These are phyloP conservation scores for Diaporthe ampelina DNA, from an alignment of 2,329 filamentous ascomycete species.

Conservation along the genomic window DNA sequence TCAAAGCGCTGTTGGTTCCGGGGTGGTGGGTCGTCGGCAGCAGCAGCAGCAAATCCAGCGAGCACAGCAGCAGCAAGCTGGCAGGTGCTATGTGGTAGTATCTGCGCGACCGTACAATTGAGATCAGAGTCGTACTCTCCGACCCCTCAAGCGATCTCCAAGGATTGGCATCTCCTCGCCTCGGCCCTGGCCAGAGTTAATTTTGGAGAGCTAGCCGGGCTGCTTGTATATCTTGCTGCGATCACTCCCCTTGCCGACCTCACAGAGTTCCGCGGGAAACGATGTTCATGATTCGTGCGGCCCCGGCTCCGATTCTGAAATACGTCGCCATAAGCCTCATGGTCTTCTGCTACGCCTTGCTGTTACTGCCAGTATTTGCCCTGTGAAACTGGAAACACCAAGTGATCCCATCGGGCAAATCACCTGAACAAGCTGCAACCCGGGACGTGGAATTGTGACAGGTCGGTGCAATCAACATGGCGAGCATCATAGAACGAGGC, in stretches of 20 bases:
- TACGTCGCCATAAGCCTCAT: constrained; percentile 18
- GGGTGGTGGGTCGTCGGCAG: constrained; percentile 1
- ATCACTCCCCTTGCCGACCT: background rate
- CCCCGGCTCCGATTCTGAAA: constrained; percentile 6
- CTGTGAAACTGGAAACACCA: background rate
- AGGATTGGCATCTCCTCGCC: background rate
- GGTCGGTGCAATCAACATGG: constrained; percentile 43
- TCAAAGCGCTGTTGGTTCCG: background rate
- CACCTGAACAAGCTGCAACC: too few relatives aligned
- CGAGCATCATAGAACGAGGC: constrained; percentile 47
- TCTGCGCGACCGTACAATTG: background rate
- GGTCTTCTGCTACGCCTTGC: background rate
- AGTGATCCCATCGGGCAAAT: background rate
- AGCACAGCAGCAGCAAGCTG: background rate
- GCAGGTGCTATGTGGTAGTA: background rate
- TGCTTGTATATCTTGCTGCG: background rate
- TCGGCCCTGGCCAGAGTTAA: background rate
- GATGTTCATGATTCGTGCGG: constrained; percentile 21
- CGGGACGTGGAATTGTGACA: background rate
- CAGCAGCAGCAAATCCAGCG: background rate
- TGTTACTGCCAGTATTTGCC: constrained; percentile 14
- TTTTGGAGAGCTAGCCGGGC: background rate
- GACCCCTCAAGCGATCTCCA: too few relatives aligned
- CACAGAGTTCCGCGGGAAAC: background rate
- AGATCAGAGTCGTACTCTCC: constrained; percentile 2